phyloP scores from a whole-genome alignment of 495 filamentous ascomycete genomes.

The Pseudomonodictys pantanalensis region DNA sequence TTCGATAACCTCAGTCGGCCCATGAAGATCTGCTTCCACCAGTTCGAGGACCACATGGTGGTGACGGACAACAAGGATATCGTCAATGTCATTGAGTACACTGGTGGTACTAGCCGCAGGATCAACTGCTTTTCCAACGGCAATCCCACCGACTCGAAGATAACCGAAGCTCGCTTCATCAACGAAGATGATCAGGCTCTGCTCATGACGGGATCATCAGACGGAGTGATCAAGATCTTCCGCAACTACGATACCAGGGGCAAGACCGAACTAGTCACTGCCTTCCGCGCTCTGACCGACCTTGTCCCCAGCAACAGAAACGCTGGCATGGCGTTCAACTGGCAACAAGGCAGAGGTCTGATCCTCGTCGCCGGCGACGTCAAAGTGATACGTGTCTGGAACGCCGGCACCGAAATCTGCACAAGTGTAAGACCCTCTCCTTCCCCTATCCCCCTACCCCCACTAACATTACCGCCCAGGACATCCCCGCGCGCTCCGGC shows the following conservation, averaged over 20 bases:
- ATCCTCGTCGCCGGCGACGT: slow-evolving; percentile 94
- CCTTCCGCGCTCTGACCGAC: slow-evolving; percentile 89
- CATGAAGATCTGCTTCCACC: slow-evolving; percentile 89
- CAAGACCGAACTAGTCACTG: slow-evolving; percentile 79
- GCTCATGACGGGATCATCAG: slow-evolving; percentile 89
- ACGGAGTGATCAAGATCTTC: slow-evolving; percentile 92
- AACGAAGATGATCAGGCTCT: slow-evolving; percentile 97
- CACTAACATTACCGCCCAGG: slow-evolving; percentile 44
- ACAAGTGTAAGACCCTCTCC: slow-evolving; percentile 55
- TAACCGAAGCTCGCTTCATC: slow-evolving; percentile 92
- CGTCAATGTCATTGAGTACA: slow-evolving; percentile 88
- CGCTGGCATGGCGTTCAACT: slow-evolving; percentile 93
- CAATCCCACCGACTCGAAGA: slow-evolving; percentile 84
- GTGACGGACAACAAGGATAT: slow-evolving; percentile 91
- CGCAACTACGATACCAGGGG: slow-evolving; percentile 75
- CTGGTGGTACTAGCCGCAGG: slow-evolving; percentile 57
- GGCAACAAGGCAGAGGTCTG: slow-evolving; percentile 95
- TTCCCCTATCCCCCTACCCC: not conserved
- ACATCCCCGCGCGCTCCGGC: slow-evolving; percentile 92
- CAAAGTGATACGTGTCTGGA: slow-evolving; percentile 93
- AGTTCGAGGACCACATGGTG: slow-evolving; percentile 93
- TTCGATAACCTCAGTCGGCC: slow-evolving; percentile 88
- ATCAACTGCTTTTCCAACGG: slow-evolving; percentile 88
- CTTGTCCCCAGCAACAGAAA: slow-evolving; percentile 88
- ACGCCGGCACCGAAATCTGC: slow-evolving; percentile 89